These are phyloP conservation scores for Magnaporthales sp. DNA, from an alignment of 2,329 filamentous ascomycete species.

Conservation along the genomic window DNA sequence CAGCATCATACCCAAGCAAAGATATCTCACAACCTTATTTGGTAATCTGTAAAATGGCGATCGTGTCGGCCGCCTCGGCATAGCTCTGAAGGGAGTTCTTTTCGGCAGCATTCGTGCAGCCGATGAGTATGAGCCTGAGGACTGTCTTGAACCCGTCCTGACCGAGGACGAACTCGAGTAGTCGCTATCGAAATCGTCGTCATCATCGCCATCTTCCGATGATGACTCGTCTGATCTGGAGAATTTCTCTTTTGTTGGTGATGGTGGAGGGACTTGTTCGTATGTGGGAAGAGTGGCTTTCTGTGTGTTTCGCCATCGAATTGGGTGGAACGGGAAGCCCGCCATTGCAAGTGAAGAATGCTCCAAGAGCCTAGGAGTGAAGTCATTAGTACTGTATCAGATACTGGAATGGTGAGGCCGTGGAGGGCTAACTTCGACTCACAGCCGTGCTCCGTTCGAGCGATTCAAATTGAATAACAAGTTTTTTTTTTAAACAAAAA, in stretches of 20 bases:
- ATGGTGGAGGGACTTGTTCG: slow-evolving; percentile 29
- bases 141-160: slow-evolving; percentile 45
- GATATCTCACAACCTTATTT: slow-evolving; percentile 65
- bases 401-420: not conserved
- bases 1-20: slow-evolving; percentile 63
- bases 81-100: slow-evolving; percentile 20
- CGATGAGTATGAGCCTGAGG: slow-evolving; percentile 33
- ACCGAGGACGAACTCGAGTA: slow-evolving; percentile 33
- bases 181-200: slow-evolving; percentile 26
- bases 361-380: not conserved
- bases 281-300: slow-evolving; percentile 39
- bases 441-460: not conserved
- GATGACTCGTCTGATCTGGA: slow-evolving; percentile 41
- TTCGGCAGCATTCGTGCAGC: slow-evolving; percentile 36
- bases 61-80: slow-evolving; percentile 21
- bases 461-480: not conserved
- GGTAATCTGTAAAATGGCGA: slow-evolving; percentile 53
- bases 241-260: slow-evolving; percentile 37
- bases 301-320: slow-evolving; percentile 36
- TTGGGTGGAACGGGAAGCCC: slow-evolving; percentile 33
- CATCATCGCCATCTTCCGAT: slow-evolving; percentile 29
- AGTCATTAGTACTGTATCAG: not conserved
- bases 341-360: slow-evolving; percentile 31
- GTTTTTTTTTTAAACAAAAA: too few species aligned
- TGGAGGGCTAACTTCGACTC: not conserved